phyloP scores from a whole-genome alignment of 139 green algal species.

The Coelastrella sp. region DNA sequence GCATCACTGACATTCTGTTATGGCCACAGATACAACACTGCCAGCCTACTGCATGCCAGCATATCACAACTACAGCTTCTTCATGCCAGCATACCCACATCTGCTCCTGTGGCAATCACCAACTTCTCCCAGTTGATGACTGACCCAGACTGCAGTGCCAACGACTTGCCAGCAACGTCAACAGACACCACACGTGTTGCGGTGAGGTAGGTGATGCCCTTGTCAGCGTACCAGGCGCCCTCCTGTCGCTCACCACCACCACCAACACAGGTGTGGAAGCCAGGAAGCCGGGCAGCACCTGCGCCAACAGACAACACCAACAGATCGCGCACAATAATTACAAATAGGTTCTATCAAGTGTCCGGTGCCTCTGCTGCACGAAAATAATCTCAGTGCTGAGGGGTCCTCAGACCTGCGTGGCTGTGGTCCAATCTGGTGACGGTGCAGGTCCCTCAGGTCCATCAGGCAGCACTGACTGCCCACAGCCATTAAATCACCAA shows the following conservation, averaged over 20 bases:
- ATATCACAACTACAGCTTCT: not conserved
- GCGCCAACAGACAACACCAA: not conserved
- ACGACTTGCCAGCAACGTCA: constrained; percentile 72
- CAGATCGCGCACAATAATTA: too few species aligned
- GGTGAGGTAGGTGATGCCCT: constrained; percentile 83
- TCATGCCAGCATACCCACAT: constrained; percentile 53
- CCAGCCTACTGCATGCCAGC: too few species aligned
- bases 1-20: too few species aligned
- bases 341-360: too few species aligned
- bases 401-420: too few species aligned
- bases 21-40: too few species aligned
- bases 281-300: constrained; percentile 84
- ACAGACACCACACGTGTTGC: constrained; percentile 61
- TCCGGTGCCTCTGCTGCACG: too few species aligned
- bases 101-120: constrained; percentile 87
- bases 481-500: too few species aligned
- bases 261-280: constrained; percentile 95
- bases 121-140: constrained; percentile 81
- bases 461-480: too few species aligned
- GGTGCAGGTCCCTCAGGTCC: too few species aligned
- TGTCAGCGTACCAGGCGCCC: constrained; percentile 84
- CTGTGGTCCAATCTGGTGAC: too few species aligned
- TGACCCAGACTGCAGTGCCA: constrained; percentile 70
- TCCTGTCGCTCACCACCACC: constrained; percentile 85
- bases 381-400: too few species aligned